Evolutionary conservation across 2,329 filamentous ascomycete species (phyloP), one percentile per base, ranked within the genome.

Genomic region (Epichloe bromicola): DNA sequence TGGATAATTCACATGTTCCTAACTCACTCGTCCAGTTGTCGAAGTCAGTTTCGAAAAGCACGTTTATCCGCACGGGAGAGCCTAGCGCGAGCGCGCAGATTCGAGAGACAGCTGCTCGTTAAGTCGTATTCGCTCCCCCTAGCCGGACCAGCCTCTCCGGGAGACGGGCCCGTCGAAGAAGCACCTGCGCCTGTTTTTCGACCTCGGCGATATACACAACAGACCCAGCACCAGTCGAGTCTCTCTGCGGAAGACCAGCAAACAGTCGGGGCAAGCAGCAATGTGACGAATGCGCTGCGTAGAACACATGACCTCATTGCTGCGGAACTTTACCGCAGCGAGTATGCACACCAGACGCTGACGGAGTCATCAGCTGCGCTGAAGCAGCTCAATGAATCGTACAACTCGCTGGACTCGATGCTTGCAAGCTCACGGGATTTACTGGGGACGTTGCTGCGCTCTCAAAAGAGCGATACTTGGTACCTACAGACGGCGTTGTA

Each of bases 391-490:
- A 81, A 85, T 4, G 85, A 94, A 60, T 85, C 80, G 38, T 98
- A 98, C 69, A 81, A 75, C 19, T 81, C 82, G 47, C 78, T 97
- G 5, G 88, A 91, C 59, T 79, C 79, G 12, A 76, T 96, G 62
- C 75, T 98, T 38, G 74, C 79, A 3, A 85, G 79, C 51, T 90
- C 86, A 44, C 78, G 80, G 56, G 83, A 82, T 51, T 73, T 98
- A 17, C 78, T 96, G 7, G 80, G 81, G 6, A 88, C 87, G 17
- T 73, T 98, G 44, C 71, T 97, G 45, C 80, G 81, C 54, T 93
- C 87, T 56, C 88, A 94, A 64, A 98, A 98, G 74, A 93, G 85
- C 57, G 93, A 98, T 64, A 96, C 90, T 2, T 98, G 93, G 93
- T 98, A 98, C 65, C 78, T 98, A 36, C 86, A 93, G 68, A 94